Base-by-base conservation (phyloP, 306 rosid genomes). In the barrel medic (Medicago truncatula) region DNA sequence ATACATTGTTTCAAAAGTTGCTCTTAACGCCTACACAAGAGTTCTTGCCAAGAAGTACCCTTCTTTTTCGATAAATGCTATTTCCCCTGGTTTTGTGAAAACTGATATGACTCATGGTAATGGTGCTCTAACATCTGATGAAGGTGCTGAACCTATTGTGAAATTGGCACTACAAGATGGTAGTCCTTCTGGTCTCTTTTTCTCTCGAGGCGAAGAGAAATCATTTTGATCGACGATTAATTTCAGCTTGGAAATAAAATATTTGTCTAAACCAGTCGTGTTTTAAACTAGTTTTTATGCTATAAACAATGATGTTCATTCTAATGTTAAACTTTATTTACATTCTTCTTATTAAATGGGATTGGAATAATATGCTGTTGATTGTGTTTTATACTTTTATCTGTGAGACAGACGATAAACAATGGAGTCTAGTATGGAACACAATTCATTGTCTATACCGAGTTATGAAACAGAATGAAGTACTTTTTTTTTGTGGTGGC, bases 21-120 rank as follows among this genome's bases (percentile, higher is more conserved):
- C 87, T 68, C 11, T 84, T 17, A 84, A 84, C 78, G 89, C 80
- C 11, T 71, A 78, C 75, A 85, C 92, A 67, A 86, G 92, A 47
- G 8, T 84, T 56, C n/a, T 86, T 23, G 92, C 86, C 3, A 82
- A 61, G 73, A 84, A 81, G 18, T 67, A 62, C 60, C 71, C 81
- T 4, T 77, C 71, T 12, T 25, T 69, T 68, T 17, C 76, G 43
- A 77, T 70, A 74, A 77, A 87, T 43, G 67, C 83, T 21, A 44
- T 87, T 28, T 57, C 85, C 9, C 90, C 92, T 21, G 87, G 89
- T 23, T 81, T 11, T 81, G 82, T 80, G 16, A 79, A 74, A 59
- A 83, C 89, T 0, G 88, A 86, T 53, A 14, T 86, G 2, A 89
- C 54, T 52, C 3, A 3, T 14, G 78, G 81, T 11, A 57, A 71